Evolutionary conservation across 1,139 yeast genomes (phyloP).

Genomic region (Pneumocystis wakefieldiae): DNA sequence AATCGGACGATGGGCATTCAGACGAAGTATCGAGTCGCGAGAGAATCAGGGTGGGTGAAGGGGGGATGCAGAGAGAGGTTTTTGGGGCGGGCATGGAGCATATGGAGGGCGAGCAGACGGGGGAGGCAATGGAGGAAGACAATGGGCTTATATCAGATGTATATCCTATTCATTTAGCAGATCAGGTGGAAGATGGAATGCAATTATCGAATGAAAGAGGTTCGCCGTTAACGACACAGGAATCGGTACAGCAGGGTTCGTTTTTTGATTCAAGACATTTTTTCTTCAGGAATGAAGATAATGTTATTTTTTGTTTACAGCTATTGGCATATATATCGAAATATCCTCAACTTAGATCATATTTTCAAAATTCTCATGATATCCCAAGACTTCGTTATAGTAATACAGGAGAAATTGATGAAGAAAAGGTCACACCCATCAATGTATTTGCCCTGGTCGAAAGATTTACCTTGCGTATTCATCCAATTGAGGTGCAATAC

Average conservation of each 20-base stretch:
- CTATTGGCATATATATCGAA: constrained; percentile 84
- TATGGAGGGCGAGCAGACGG: not conserved
- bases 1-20: too few relatives aligned
- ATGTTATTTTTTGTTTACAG: constrained; percentile 85
- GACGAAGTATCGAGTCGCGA: too few relatives aligned
- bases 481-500: constrained; percentile 64
- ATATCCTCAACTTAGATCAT: constrained; percentile 63
- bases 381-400: constrained; percentile 29
- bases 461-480: constrained; percentile 61
- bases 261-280: not conserved
- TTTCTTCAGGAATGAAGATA: constrained; percentile 41
- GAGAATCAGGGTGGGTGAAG: too few relatives aligned
- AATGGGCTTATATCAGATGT: too few relatives aligned
- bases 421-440: constrained; percentile 17
- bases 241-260: not conserved
- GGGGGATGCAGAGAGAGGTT: not conserved
- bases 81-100: not conserved
- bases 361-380: constrained; percentile 55
- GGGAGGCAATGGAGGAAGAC: not conserved
- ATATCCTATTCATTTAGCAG: too few relatives aligned
- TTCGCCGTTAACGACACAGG: too few relatives aligned
- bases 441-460: constrained; percentile 86
- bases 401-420: not conserved
- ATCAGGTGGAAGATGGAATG: not conserved
- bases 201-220: not conserved